Evolutionary conservation across 1,284 basidiomycete genomes (phyloP).

Genomic region (Cryptococcus amylolentus): DNA sequence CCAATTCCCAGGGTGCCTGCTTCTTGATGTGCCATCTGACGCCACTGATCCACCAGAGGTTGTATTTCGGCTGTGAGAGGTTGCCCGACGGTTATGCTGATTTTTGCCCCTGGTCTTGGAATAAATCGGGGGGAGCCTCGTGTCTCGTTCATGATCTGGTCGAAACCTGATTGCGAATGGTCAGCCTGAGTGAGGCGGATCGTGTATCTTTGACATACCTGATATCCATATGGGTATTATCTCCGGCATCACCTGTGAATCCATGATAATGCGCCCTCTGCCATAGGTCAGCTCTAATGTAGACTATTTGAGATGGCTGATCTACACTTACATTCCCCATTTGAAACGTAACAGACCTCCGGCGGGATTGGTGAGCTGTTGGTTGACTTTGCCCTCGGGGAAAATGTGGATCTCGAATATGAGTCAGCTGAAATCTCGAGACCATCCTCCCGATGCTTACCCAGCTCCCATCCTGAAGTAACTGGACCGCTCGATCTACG

Average conservation of each 20-base stretch:
- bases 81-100: constrained; percentile 45
- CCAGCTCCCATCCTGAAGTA: constrained; percentile 79
- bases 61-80: constrained; percentile 38
- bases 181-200: neutral
- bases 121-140: constrained; percentile 51
- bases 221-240: constrained; percentile 93
- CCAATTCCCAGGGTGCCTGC: constrained; percentile 27
- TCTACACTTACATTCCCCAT: constrained; percentile 81
- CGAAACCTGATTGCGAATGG: constrained; percentile 61
- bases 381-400: constrained; percentile 88
- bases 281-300: neutral
- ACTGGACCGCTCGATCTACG: constrained; percentile 73
- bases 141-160: constrained; percentile 82
- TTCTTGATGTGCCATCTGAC: constrained; percentile 19
- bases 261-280: constrained; percentile 81
- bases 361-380: constrained; percentile 59
- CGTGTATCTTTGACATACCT: constrained; percentile 51
- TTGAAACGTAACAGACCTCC: constrained; percentile 75
- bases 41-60: constrained; percentile 42
- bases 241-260: constrained; percentile 65
- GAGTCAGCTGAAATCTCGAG: neutral
- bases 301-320: neutral
- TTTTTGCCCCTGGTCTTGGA: constrained; percentile 38
- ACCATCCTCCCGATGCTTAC: constrained; percentile 52
- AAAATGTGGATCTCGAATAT: constrained; percentile 77